Percentiles rank a stretch among this genome's conserved stretches.
These are phyloP conservation scores for Penicillium concentricum DNA, from an alignment of 2,329 filamentous ascomycete species.

Conservation along the genomic window DNA sequence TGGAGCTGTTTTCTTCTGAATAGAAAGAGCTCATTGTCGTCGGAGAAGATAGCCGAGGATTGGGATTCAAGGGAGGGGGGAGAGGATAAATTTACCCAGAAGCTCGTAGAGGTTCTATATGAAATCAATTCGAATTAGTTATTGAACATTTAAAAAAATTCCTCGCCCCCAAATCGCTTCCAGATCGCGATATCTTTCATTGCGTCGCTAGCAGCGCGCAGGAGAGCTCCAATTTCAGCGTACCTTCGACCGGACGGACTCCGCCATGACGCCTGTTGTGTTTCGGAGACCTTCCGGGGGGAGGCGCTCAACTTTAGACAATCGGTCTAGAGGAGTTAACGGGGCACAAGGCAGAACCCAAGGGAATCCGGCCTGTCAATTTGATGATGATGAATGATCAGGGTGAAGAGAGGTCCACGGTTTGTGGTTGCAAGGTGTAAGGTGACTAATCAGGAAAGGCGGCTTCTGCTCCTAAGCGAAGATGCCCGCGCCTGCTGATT, in stretches of 20 bases:
- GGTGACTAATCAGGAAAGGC: slow-evolving; percentile 37
- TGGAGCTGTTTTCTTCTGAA: not conserved
- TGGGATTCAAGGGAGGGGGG: slow-evolving; percentile 25
- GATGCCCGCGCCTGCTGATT: slow-evolving; percentile 22
- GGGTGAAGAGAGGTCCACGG: slow-evolving; percentile 30
- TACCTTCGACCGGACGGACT: slow-evolving; percentile 53
- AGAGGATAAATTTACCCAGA: slow-evolving; percentile 72
- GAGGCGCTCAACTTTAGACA: slow-evolving; percentile 50
- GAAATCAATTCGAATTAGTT: slow-evolving; percentile 22
- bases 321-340: slow-evolving; percentile 35
- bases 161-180: not conserved
- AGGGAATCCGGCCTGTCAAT: slow-evolving; percentile 25
- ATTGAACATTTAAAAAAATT: slow-evolving; percentile 4
- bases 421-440: slow-evolving; percentile 34
- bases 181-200: slow-evolving; percentile 2
- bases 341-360: slow-evolving; percentile 38
- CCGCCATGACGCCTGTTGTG: slow-evolving; percentile 51
- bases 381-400: slow-evolving; percentile 29
- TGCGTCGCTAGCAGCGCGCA: slow-evolving; percentile 1
- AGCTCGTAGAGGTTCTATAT: slow-evolving; percentile 92
- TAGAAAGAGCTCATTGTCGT: not conserved
- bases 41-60: slow-evolving; percentile 13
- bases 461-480: slow-evolving; percentile 40
- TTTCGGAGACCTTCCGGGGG: slow-evolving; percentile 48
- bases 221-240: slow-evolving; percentile 27